phyloP scores from a whole-genome alignment of 106 monocot genomes.

The Dioscorea dumetorum region DNA sequence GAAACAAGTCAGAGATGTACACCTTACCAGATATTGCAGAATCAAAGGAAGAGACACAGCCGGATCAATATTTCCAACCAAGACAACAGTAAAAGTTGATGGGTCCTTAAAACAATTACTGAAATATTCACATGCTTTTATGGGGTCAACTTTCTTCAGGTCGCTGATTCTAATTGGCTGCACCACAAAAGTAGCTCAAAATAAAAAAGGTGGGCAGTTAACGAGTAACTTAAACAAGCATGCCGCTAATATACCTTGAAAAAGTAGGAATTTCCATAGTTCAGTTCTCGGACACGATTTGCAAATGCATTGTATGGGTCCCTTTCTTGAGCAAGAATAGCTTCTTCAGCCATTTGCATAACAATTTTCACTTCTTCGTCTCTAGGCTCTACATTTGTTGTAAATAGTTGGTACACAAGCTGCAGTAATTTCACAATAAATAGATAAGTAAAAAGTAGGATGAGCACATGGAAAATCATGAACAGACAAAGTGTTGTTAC shows the following conservation, averaged over 20 bases:
- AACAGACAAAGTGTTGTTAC: no score
- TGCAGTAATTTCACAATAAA: slow-evolving; percentile 18
- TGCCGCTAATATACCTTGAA: slow-evolving; percentile 53
- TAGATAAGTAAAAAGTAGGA: no score
- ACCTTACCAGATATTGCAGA: slow-evolving; percentile 86
- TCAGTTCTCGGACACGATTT: slow-evolving; percentile 88
- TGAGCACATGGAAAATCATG: no score
- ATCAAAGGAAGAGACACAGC: slow-evolving; percentile 64
- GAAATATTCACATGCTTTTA: slow-evolving; percentile 90
- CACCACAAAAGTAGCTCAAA: slow-evolving; percentile 17
- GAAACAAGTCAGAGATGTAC: slow-evolving; percentile 1
- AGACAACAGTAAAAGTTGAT: slow-evolving; percentile 87
- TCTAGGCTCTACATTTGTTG: slow-evolving; percentile 76
- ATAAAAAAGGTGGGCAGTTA: background rate
- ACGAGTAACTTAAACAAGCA: background rate
- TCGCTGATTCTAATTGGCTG: slow-evolving; percentile 90
- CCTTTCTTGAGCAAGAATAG: slow-evolving; percentile 95
- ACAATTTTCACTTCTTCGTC: slow-evolving; percentile 98
- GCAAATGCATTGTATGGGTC: slow-evolving; percentile 96
- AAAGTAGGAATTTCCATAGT: slow-evolving; percentile 94
- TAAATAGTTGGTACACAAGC: slow-evolving; percentile 99
- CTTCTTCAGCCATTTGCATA: slow-evolving; percentile 99
- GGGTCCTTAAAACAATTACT: slow-evolving; percentile 90
- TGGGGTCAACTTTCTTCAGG: slow-evolving; percentile 83
- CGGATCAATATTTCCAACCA: slow-evolving; percentile 89